Evolutionary conservation across 2,329 filamentous ascomycete species (phyloP).

Genomic region (Colletotrichum sansevieriae): DNA sequence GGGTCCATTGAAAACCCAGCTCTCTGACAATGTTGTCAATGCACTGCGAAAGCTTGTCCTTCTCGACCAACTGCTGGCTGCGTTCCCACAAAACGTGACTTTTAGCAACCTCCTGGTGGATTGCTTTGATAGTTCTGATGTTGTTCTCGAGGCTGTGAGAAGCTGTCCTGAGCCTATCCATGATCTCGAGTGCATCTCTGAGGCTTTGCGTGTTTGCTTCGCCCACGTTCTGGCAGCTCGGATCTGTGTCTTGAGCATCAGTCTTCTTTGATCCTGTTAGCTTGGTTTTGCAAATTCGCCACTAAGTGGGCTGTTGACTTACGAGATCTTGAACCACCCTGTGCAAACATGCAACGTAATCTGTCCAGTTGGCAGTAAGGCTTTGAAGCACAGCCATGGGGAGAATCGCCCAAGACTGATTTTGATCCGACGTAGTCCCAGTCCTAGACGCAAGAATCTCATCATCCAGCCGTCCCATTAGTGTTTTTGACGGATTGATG

Average conservation of each 20-base stretch:
- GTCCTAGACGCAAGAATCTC: too few species aligned
- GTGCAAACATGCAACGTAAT: too few species aligned
- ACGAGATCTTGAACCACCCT: too few species aligned
- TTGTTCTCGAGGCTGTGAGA: not conserved
- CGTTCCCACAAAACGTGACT: not conserved
- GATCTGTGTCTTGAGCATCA: too few species aligned
- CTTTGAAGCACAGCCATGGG: too few species aligned
- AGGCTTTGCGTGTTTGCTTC: not conserved
- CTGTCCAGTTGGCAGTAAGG: too few species aligned
- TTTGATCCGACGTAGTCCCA: not conserved
- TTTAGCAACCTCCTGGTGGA: not conserved
- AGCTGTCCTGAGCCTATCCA: not conserved
- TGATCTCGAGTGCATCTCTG: not conserved
- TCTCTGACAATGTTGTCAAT: constrained; percentile 4
- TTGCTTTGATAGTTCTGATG: not conserved
- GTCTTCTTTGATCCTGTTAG: too few species aligned
- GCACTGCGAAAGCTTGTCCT: not conserved
- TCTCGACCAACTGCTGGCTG: not conserved
- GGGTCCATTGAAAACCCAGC: not conserved
- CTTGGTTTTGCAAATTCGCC: too few species aligned
- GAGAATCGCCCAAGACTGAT: too few species aligned
- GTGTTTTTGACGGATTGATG: not conserved
- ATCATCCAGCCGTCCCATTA: not conserved
- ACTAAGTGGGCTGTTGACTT: too few species aligned
- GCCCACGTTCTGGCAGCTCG: not conserved